phyloP scores from a whole-genome alignment of 2,329 filamentous ascomycete genomes.

The Boeremia lycopersici region DNA sequence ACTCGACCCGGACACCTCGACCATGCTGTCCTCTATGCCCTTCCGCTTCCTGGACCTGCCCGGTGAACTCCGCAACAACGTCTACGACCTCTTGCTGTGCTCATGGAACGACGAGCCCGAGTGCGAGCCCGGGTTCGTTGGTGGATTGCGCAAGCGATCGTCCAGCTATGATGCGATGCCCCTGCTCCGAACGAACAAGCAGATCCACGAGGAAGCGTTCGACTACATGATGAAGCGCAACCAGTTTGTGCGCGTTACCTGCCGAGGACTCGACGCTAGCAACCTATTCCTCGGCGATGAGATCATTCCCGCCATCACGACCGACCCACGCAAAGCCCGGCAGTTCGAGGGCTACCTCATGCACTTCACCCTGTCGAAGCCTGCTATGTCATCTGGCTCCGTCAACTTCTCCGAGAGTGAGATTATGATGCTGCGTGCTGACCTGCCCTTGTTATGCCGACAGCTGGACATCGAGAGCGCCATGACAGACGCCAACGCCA shows the following conservation, averaged over 20 bases:
- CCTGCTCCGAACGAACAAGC: slow-evolving; percentile 34
- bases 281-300: slow-evolving; percentile 27
- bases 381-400: slow-evolving; percentile 17
- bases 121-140: slow-evolving; percentile 20
- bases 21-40: slow-evolving; percentile 24
- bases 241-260: slow-evolving; percentile 35
- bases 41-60: slow-evolving; percentile 37
- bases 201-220: slow-evolving; percentile 35
- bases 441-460: slow-evolving; percentile 28
- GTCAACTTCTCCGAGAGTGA: slow-evolving; percentile 30
- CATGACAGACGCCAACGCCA: slow-evolving; percentile 32
- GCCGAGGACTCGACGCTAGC: slow-evolving; percentile 28
- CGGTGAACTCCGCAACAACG: slow-evolving; percentile 33
- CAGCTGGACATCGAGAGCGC: slow-evolving; percentile 34
- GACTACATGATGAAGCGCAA: slow-evolving; percentile 38
- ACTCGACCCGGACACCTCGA: neutral
- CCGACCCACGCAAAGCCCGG: slow-evolving; percentile 20
- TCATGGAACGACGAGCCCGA: slow-evolving; percentile 32
- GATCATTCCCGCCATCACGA: slow-evolving; percentile 28
- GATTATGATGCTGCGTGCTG: slow-evolving; percentile 32
- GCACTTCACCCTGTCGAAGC: slow-evolving; percentile 35
- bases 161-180: slow-evolving; percentile 26
- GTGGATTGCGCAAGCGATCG: slow-evolving; percentile 26
- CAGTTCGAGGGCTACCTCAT: slow-evolving; percentile 34
- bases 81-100: slow-evolving; percentile 35